phyloP scores from a whole-genome alignment of 345 rosid genomes.

The Dipteronia sinensis region DNA sequence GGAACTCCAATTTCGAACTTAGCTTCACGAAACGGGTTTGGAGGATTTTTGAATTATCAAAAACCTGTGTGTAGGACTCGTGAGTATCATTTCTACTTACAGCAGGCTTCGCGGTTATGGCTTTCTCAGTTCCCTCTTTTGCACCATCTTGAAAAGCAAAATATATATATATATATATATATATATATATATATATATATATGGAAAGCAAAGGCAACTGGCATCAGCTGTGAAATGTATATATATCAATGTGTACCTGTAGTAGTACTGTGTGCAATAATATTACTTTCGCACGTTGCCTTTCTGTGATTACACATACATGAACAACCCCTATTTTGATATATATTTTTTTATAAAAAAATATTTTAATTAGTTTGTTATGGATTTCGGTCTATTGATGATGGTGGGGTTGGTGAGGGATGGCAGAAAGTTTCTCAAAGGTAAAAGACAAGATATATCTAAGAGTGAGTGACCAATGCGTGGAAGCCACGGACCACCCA shows the following conservation, averaged over 20 bases:
- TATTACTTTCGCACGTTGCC: slow-evolving; percentile 29
- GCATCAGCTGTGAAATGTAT: slow-evolving; percentile 8
- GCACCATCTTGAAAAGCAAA: slow-evolving; percentile 15
- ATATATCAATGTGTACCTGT: background rate
- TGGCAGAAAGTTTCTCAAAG: slow-evolving; percentile 6
- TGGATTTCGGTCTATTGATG: slow-evolving; percentile 1
- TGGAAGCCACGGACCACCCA: slow-evolving; percentile 17
- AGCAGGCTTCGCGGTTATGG: slow-evolving; percentile 14
- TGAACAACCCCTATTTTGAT: slow-evolving; percentile 7
- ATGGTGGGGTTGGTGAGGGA: slow-evolving; percentile 10
- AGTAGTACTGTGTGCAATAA: background rate
- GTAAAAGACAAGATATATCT: slow-evolving; percentile 1
- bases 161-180: no score
- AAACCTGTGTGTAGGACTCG: slow-evolving; percentile 15
- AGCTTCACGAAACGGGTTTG: no score
- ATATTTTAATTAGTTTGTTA: background rate
- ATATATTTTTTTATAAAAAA: background rate
- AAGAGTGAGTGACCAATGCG: background rate
- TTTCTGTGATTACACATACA: slow-evolving; percentile 28
- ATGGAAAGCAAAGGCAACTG: background rate
- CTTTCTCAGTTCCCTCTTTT: slow-evolving; percentile 15
- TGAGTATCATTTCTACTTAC: slow-evolving; percentile 10
- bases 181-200: no score
- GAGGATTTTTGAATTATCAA: background rate
- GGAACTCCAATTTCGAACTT: no score